Percentiles rank a stretch among this genome's conserved stretches.
phyloP scores from a whole-genome alignment of 306 rosid genomes.

The Malus fusca region DNA sequence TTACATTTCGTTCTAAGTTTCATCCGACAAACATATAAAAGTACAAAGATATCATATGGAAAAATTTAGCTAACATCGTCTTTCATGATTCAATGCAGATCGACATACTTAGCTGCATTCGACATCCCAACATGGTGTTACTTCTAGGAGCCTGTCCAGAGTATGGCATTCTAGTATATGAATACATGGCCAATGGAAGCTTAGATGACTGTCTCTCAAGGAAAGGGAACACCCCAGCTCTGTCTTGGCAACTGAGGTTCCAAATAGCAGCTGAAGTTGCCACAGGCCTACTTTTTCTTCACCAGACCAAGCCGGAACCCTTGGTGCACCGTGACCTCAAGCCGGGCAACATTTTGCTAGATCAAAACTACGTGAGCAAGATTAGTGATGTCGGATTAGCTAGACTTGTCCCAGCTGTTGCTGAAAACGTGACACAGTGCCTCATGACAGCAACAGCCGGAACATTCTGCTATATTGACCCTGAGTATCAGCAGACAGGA shows the following conservation, averaged over 20 bases:
- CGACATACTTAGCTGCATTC: conserved; percentile 81
- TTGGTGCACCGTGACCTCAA: conserved; percentile 92
- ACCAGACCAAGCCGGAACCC: conserved; percentile 94
- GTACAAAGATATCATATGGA: conserved; percentile 1
- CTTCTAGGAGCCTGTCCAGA: conserved; percentile 95
- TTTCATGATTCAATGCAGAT: conserved; percentile 37
- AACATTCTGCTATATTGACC: conserved; percentile 95
- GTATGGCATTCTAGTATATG: conserved; percentile 71
- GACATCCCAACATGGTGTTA: conserved; percentile 97
- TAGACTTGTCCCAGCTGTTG: conserved; percentile 72
- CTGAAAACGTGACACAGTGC: conserved; percentile 76
- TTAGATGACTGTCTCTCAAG: conserved; percentile 57
- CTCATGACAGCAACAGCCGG: conserved; percentile 79
- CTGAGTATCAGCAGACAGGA: conserved; percentile 94
- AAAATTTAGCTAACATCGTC: background rate
- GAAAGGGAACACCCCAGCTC: conserved; percentile 33
- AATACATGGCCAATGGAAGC: conserved; percentile 94
- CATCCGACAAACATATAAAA: background rate
- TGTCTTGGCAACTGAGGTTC: conserved; percentile 72
- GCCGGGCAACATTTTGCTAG: conserved; percentile 82
- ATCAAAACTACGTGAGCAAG: conserved; percentile 67
- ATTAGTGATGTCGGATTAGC: conserved; percentile 90
- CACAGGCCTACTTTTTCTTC: conserved; percentile 79
- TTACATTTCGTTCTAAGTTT: background rate
- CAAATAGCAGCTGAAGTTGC: conserved; percentile 75